A percentile compares a stretch with the other conserved stretches of the same genome.
Evolutionary conservation across 345 rosid species (phyloP).

Genomic region (Mallotus nudiflorus): DNA sequence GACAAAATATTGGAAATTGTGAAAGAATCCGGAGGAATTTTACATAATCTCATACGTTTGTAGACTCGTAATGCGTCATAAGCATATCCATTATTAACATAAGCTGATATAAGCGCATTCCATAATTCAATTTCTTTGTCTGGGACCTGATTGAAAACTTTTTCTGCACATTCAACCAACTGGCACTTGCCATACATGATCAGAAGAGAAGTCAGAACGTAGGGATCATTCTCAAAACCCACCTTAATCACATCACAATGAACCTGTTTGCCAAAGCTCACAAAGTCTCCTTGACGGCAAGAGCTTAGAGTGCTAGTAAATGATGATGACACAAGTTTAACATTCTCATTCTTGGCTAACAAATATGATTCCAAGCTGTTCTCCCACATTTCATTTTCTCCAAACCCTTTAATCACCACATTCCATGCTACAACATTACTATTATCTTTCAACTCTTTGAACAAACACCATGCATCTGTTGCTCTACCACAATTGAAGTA

Average conservation of each 20-base stretch:
- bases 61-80: slow-evolving; percentile 47
- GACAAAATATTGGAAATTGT: slow-evolving; percentile 59
- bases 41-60: slow-evolving; percentile 43
- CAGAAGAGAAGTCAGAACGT: slow-evolving; percentile 59
- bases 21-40: slow-evolving; percentile 49
- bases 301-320: slow-evolving; percentile 53
- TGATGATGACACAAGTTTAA: slow-evolving; percentile 53
- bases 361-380: slow-evolving; percentile 57
- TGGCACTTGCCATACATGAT: slow-evolving; percentile 72
- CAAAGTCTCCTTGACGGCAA: slow-evolving; percentile 46
- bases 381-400: slow-evolving; percentile 50
- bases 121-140: slow-evolving; percentile 56
- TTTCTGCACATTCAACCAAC: slow-evolving; percentile 48
- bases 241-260: slow-evolving; percentile 66
- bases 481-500: slow-evolving; percentile 45
- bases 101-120: slow-evolving; percentile 79
- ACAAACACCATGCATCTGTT: slow-evolving; percentile 50
- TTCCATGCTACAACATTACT: slow-evolving; percentile 72
- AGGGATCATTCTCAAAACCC: slow-evolving; percentile 56
- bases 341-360: slow-evolving; percentile 46
- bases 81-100: slow-evolving; percentile 41
- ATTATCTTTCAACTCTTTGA: slow-evolving; percentile 45
- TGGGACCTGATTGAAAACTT: slow-evolving; percentile 43
- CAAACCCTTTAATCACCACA: slow-evolving; percentile 71
- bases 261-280: slow-evolving; percentile 55